Base-by-base conservation (phyloP, 2,329 filamentous ascomycete genomes). In the Anisogramma anomala region DNA sequence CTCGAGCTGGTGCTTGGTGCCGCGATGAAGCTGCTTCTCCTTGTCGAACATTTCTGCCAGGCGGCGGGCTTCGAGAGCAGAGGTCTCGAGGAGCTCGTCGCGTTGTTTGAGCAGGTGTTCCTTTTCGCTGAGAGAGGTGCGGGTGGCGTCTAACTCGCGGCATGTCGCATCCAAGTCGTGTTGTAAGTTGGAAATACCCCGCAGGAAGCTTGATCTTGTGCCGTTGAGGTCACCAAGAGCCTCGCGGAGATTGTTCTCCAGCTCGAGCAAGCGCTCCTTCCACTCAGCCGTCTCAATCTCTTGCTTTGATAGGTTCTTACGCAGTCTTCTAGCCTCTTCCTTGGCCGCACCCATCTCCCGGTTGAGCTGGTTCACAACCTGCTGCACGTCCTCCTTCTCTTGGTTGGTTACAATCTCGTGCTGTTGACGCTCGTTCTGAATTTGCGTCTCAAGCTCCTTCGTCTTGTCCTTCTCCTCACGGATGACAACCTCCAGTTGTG, bases 341-440 rank as follows among this genome's bases (percentile, higher is more conserved):
- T 91, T 94, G 48, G 85, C 79, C 20, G 73, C 71, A 4, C 81
- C 81, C 18, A 80, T 75, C 60, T 96, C 88, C 30, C 79, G 72
- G 57, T 95, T 96, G 50, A 96, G 79, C 49, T 95, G 86, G 55
- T 93, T 89, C 55, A 96, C 78, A 49, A 94, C 77, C 59, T 89
- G 84, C 63, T 96, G 88, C 38, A 94, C 84, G 56, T 96, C 89
- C 56, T 94, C 84, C 66, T 96, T 94, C 63, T 94, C 88, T 54
- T 84, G 80, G 55, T 77, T 82, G 34, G 86, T 85, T 41, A 95
- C 74, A 36, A 88, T 75, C 58, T 96, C 89, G 33, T 85, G 77
- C 61, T 96, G 89, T 50, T 82, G 75, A 42, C 88, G 72, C 64
- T 96, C 91, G 43, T 82, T 78, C 17, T 75, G 70, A 18, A 94